Percentiles rank a stretch among this genome's conserved stretches.
Conservation (phyloP, 2,329 filamentous ascomycete species). For the Gaeumannomyces sp. region DNA sequence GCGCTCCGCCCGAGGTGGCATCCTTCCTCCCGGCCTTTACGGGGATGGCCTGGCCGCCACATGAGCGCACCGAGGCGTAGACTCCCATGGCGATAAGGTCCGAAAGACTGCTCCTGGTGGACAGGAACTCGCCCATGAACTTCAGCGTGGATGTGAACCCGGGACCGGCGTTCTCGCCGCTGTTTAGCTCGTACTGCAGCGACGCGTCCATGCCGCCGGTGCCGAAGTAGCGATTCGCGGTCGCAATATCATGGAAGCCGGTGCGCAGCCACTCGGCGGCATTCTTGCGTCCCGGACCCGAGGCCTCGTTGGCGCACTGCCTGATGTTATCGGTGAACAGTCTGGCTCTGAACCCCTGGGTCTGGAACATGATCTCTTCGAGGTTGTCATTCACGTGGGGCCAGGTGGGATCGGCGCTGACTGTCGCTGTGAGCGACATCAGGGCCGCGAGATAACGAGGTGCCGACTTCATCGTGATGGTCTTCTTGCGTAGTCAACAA, state of each 20-base stretch:
- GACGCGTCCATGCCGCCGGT: conserved; percentile 54
- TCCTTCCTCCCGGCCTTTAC: conserved; percentile 49
- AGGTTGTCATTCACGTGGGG: conserved; percentile 53
- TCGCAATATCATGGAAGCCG: conserved; percentile 57
- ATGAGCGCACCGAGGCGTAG: conserved; percentile 51
- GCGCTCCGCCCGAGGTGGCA: conserved; percentile 38
- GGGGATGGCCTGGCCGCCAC: conserved; percentile 50
- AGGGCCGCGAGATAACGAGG: neutral
- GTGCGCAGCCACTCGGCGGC: conserved; percentile 57
- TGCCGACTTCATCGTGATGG: conserved; percentile 1
- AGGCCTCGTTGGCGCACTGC: conserved; percentile 48
- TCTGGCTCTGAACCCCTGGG: conserved; percentile 45
- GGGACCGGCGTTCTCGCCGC: conserved; percentile 50
- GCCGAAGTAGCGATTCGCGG: conserved; percentile 40
- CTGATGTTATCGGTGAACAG: conserved; percentile 51
- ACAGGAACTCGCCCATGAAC: conserved; percentile 48
- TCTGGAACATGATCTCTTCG: conserved; percentile 58
- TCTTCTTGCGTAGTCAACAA: neutral
- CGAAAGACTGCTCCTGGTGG: conserved; percentile 43
- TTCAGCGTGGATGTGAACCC: conserved; percentile 47
- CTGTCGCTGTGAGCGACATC: conserved; percentile 12
- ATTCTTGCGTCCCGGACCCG: conserved; percentile 48
- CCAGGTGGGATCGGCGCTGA: conserved; percentile 50
- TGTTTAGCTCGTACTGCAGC: conserved; percentile 50
- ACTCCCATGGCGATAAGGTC: conserved; percentile 54